Evolutionary conservation across 2,329 filamentous ascomycete species (phyloP).

Genomic region (Neofusicoccum parvum): DNA sequence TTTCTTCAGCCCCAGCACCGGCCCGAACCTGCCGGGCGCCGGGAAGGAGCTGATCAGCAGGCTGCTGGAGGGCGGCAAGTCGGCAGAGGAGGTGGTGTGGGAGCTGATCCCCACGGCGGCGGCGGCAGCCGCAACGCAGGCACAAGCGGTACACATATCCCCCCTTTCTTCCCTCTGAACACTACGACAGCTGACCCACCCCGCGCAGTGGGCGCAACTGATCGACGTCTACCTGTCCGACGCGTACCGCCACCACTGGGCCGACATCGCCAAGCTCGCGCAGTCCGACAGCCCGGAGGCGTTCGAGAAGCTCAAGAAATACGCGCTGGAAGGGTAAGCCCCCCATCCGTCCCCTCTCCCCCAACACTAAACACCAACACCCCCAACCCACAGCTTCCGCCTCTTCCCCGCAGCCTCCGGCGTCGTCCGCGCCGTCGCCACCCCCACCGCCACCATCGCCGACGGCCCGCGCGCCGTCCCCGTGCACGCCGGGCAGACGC

Average conservation of each 20-base stretch:
- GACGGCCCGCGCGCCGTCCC: background rate
- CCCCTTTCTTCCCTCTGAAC: background rate
- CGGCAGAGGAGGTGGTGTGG: slow-evolving; percentile 22
- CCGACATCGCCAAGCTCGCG: slow-evolving; percentile 21
- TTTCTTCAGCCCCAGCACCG: slow-evolving; percentile 14
- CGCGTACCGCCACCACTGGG: slow-evolving; percentile 22
- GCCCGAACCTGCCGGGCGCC: background rate
- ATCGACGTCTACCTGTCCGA: slow-evolving; percentile 24
- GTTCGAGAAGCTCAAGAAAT: slow-evolving; percentile 21
- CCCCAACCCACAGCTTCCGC: background rate
- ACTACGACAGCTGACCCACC: too few relatives aligned
- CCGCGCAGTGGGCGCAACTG: slow-evolving; percentile 21
- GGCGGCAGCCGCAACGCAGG: slow-evolving; percentile 16
- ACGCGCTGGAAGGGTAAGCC: slow-evolving; percentile 20
- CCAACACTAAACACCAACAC: too few relatives aligned
- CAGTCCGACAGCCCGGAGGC: slow-evolving; percentile 3
- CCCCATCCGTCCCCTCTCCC: too few relatives aligned
- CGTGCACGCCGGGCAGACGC: slow-evolving; percentile 17
- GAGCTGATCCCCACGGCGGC: slow-evolving; percentile 17
- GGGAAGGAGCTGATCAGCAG: slow-evolving; percentile 19
- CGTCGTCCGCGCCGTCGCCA: slow-evolving; percentile 17
- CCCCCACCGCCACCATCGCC: background rate
- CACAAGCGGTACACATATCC: slow-evolving; percentile 15
- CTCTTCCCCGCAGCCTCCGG: slow-evolving; percentile 16
- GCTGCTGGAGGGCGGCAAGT: slow-evolving; percentile 23